Evolutionary conservation across 1,139 yeast species (phyloP), one percentile per base, ranked within the genome.

Genomic region (Candida frijolesensis): DNA sequence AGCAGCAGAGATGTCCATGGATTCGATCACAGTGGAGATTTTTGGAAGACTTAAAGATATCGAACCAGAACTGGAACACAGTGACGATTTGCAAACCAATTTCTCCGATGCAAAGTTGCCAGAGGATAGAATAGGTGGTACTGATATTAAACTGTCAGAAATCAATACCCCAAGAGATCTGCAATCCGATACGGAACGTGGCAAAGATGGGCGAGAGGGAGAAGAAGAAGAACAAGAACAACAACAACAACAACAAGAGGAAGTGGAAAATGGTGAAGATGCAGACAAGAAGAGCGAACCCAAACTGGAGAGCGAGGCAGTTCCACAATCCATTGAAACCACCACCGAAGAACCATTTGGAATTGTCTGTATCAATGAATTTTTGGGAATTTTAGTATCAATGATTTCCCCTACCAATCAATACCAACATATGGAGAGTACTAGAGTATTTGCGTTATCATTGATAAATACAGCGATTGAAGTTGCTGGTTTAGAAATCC

Each of bases 1-100:
- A 54, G 88, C 96, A 1, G 98, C 98, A 0, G 98, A 94, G 62
- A 82, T 88, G 76, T 83, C 97, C 0, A 82, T 92, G 80, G 75
- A 80, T 38, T 75, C 85, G 5, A 84, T 91, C 48, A 85, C 94
- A 1, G 79, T 84, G 41, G 77, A 83, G 48, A 79, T 92, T 9
- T 94, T 92, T 65, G 68, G 76, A 30, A 83, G 83, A 55, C 70
- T 91, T 48, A 76, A 76, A 48, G 68, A 70, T 15, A 74, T 89
- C 42, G 85, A 82, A 58, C 85, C 88, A 1, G 84, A 76, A 52
- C 45, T 61, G 2, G 64, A 61, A 16, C 25, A 47, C 40, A 54
- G 52, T 30, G 69, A 62, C 32, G 75, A 71, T 30, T 58, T 73
- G 11, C 74, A 67, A 44, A 65, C 74, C 4, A 68, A 71, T 51